Percentiles rank a stretch among this genome's conserved stretches.
Conservation (phyloP, 345 rosid genomes). For the Melaleuca quinquenervia region DNA sequence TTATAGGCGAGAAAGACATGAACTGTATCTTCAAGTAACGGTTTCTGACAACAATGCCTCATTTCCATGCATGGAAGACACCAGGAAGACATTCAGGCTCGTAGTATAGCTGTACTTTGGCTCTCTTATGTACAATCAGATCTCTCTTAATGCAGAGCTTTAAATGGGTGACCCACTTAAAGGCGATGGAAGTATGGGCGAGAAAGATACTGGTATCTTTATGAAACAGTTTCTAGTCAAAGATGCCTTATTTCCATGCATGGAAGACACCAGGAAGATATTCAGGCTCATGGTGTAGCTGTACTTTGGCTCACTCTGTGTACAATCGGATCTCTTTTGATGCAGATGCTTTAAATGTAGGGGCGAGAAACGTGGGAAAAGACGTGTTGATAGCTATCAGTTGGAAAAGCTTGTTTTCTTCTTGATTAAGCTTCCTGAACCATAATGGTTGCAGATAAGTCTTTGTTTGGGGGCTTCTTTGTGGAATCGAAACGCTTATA, state of each 20-base stretch:
- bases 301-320: neutral
- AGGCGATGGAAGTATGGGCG: fast-evolving
- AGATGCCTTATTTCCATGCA: neutral
- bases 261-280: neutral
- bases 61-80: neutral
- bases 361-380: neutral
- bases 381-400: neutral
- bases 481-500: neutral
- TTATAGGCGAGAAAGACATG: neutral
- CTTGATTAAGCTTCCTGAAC: neutral
- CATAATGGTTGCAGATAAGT: neutral
- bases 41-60: neutral
- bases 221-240: neutral
- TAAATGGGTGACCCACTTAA: neutral
- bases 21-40: neutral
- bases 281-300: neutral
- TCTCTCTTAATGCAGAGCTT: neutral
- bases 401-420: neutral
- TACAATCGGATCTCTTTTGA: neutral
- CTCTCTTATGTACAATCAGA: neutral
- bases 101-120: neutral
- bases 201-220: neutral
- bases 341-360: neutral
- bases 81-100: neutral
- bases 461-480: neutral